A percentile compares a stretch with the other conserved stretches of the same genome.
phyloP scores from a whole-genome alignment of 2,329 filamentous ascomycete genomes.

The Epichloe amarillans region DNA sequence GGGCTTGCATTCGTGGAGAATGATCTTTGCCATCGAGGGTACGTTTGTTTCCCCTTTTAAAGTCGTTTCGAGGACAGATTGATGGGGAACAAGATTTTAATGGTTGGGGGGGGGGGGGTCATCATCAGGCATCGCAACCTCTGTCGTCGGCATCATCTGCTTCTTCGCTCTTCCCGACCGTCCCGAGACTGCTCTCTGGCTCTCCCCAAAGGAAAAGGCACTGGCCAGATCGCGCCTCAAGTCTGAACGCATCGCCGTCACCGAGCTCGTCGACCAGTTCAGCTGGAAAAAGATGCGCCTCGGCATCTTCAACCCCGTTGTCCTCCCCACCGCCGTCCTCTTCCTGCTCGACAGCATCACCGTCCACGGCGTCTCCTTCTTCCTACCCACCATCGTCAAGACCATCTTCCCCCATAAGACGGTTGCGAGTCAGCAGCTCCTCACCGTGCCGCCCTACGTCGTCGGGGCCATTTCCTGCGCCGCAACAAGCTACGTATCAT shows the following conservation, averaged over 20 bases:
- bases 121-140: constrained; percentile 39
- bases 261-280: constrained; percentile 43
- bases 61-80: neutral
- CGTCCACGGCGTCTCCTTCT: constrained; percentile 60
- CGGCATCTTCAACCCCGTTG: constrained; percentile 51
- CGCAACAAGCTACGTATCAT: constrained; percentile 42
- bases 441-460: constrained; percentile 56
- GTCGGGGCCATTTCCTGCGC: constrained; percentile 52
- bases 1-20: constrained; percentile 44
- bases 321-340: constrained; percentile 35
- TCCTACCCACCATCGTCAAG: constrained; percentile 55
- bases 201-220: constrained; percentile 47
- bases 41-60: neutral
- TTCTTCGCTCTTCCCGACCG: constrained; percentile 54
- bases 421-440: constrained; percentile 51
- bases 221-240: constrained; percentile 48
- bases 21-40: constrained; percentile 57
- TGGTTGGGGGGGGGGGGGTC: fast-evolving
- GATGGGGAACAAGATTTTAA: neutral
- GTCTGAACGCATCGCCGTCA: constrained; percentile 41
- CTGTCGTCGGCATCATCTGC: constrained; percentile 37
- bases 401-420: constrained; percentile 50
- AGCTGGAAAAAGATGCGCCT: constrained; percentile 44
- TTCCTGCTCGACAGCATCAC: constrained; percentile 58
- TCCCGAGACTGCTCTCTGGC: constrained; percentile 52